phyloP scores from a whole-genome alignment of 768 basidiomycete genomes.

The Amanita phalloides region DNA sequence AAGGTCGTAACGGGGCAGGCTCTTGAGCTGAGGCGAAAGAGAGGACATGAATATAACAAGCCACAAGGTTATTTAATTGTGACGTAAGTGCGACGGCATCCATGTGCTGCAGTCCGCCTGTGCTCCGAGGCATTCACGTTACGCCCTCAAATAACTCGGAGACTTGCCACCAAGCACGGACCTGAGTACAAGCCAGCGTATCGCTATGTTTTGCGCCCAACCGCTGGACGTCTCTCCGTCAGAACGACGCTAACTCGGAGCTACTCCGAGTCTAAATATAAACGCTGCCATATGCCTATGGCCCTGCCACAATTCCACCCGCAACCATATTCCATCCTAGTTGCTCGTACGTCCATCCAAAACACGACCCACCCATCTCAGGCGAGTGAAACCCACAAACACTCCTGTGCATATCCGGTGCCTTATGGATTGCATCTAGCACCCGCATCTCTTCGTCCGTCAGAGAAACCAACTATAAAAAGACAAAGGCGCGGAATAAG shows the following conservation, averaged over 20 bases:
- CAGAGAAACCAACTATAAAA: constrained; percentile 26
- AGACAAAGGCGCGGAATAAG: constrained; percentile 21
- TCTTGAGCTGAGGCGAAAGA: neutral
- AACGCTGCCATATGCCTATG: no score
- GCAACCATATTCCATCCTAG: constrained; percentile 24
- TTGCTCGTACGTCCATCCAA: constrained; percentile 31
- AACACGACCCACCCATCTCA: constrained; percentile 21
- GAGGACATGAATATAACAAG: neutral
- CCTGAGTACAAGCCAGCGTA: neutral
- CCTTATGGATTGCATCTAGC: constrained; percentile 28
- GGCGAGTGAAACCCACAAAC: constrained; percentile 21
- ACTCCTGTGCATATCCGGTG: constrained; percentile 29
- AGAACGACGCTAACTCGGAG: no score
- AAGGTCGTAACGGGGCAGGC: neutral
- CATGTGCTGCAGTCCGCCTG: no score
- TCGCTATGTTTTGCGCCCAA: neutral
- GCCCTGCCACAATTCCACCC: constrained; percentile 10
- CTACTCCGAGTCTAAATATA: no score
- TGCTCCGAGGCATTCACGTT: no score
- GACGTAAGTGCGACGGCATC: no score
- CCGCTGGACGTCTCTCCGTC: no score
- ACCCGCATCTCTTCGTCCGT: constrained; percentile 25
- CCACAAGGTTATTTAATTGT: no score
- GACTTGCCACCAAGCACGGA: no score
- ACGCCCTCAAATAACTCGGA: no score